A percentile compares a stretch with the other conserved stretches of the same genome.
Conservation (phyloP, 2,329 filamentous ascomycete genomes). For the Trichoderma sp. region DNA sequence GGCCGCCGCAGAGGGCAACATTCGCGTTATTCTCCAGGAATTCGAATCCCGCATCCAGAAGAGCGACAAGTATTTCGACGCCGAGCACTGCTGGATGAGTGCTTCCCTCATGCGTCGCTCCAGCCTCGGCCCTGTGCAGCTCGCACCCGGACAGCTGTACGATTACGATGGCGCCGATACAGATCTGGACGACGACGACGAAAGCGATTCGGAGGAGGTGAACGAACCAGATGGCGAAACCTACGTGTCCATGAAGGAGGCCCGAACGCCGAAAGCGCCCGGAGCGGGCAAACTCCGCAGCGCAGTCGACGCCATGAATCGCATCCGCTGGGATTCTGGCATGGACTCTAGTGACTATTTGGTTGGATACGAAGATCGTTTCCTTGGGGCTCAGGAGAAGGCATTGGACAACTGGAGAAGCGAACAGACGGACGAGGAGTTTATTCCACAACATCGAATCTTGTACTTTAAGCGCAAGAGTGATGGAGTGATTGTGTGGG, state of each 20-base stretch:
- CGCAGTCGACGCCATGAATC: conserved; percentile 56
- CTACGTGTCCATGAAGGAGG: conserved; percentile 18
- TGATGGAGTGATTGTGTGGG: conserved; percentile 54
- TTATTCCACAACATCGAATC: conserved; percentile 63
- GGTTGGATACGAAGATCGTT: conserved; percentile 61
- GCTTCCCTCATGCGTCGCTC: conserved; percentile 37
- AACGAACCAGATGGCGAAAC: conserved; percentile 34
- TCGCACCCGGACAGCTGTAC: conserved; percentile 51
- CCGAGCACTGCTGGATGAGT: conserved; percentile 47
- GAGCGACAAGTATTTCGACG: conserved; percentile 49
- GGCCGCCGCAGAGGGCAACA: conserved; percentile 39
- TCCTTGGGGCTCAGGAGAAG: conserved; percentile 53
- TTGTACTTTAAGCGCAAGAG: conserved; percentile 56
- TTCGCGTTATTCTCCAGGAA: conserved; percentile 43
- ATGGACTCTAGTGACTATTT: conserved; percentile 52
- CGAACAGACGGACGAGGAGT: conserved; percentile 63
- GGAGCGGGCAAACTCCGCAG: conserved; percentile 50
- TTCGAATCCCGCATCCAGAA: conserved; percentile 48
- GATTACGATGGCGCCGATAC: conserved; percentile 31
- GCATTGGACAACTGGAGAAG: conserved; percentile 55
- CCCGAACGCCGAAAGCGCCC: conserved; percentile 22
- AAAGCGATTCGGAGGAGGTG: conserved; percentile 27
- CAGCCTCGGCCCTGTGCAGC: conserved; percentile 41
- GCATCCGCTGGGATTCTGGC: conserved; percentile 57
- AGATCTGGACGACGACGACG: not conserved